phyloP scores from a whole-genome alignment of 192 early-diverging fungal genomes.

The Martensiomyces pterosporus region DNA sequence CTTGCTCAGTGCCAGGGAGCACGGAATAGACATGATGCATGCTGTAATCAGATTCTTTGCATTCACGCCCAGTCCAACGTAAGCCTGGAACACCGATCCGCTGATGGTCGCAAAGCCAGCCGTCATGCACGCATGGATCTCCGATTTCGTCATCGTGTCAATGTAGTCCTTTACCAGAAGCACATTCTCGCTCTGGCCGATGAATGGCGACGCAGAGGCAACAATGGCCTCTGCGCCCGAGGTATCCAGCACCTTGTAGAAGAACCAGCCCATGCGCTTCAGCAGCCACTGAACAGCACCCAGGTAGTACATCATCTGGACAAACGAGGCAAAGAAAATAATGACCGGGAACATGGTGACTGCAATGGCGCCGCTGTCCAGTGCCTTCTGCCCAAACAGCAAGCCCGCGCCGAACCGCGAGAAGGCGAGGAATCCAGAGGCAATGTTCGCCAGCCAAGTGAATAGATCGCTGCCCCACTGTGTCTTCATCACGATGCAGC shows the following conservation, averaged over 20 bases:
- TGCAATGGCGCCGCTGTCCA: slow-evolving; percentile 57
- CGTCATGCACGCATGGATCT: slow-evolving; percentile 80
- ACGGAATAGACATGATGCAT: slow-evolving; percentile 89
- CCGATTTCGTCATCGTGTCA: slow-evolving; percentile 76
- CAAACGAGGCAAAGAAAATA: slow-evolving; percentile 83
- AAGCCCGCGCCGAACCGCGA: slow-evolving; percentile 63
- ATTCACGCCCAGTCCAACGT: slow-evolving; percentile 65
- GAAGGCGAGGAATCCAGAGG: slow-evolving; percentile 63
- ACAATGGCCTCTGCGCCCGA: slow-evolving; percentile 82
- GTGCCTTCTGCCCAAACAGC: slow-evolving; percentile 50
- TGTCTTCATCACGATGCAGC: slow-evolving; percentile 73
- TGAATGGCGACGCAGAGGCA: slow-evolving; percentile 80
- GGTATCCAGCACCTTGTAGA: slow-evolving; percentile 66
- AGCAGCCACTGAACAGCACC: slow-evolving; percentile 80
- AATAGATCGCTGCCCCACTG: slow-evolving; percentile 68
- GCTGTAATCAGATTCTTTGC: slow-evolving; percentile 68
- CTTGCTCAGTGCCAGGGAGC: slow-evolving; percentile 77
- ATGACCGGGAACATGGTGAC: slow-evolving; percentile 75
- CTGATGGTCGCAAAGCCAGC: slow-evolving; percentile 89
- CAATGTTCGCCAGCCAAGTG: slow-evolving; percentile 58
- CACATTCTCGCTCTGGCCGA: slow-evolving; percentile 82
- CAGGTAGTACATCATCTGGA: slow-evolving; percentile 80
- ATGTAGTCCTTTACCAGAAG: slow-evolving; percentile 79
- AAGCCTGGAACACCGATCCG: slow-evolving; percentile 75
- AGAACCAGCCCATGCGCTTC: slow-evolving; percentile 58